phyloP scores from a whole-genome alignment of 2,329 filamentous ascomycete species.

The Diaporthe citriasiana region DNA sequence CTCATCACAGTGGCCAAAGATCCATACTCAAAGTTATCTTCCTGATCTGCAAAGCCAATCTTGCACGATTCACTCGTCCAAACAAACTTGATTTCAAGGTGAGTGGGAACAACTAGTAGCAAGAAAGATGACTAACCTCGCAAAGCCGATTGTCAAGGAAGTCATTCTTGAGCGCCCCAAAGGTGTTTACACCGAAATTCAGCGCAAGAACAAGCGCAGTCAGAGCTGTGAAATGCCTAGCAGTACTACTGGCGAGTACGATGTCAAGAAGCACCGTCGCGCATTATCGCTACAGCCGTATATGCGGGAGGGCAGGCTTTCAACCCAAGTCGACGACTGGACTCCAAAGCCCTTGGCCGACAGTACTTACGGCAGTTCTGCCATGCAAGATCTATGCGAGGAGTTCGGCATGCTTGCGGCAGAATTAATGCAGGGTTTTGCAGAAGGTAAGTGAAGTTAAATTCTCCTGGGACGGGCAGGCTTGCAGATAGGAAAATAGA shows the following conservation, averaged over 20 bases:
- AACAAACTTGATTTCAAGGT: background rate
- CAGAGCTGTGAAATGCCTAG: background rate
- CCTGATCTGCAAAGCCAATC: background rate
- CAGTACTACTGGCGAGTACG: background rate
- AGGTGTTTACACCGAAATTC: conserved; percentile 11
- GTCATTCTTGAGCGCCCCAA: background rate
- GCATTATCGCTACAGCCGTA: background rate
- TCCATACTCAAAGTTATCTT: background rate
- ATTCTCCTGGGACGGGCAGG: no score
- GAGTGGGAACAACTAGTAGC: background rate
- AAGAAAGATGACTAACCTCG: background rate
- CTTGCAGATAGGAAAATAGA: background rate
- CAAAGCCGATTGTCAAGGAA: background rate
- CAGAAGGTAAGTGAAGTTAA: background rate
- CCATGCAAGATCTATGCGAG: background rate
- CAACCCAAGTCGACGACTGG: background rate
- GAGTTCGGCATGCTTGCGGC: conserved; percentile 33
- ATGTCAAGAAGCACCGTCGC: background rate
- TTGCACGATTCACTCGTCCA: background rate
- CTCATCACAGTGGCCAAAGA: conserved; percentile 1
- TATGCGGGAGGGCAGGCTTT: background rate
- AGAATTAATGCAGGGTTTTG: background rate
- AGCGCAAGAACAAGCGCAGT: background rate
- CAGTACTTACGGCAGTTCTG: background rate
- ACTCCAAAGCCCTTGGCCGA: background rate